Evolutionary conservation across 1,284 basidiomycete species (phyloP), one percentile per base, ranked within the genome.

Genomic region (Puccinia coronata): DNA sequence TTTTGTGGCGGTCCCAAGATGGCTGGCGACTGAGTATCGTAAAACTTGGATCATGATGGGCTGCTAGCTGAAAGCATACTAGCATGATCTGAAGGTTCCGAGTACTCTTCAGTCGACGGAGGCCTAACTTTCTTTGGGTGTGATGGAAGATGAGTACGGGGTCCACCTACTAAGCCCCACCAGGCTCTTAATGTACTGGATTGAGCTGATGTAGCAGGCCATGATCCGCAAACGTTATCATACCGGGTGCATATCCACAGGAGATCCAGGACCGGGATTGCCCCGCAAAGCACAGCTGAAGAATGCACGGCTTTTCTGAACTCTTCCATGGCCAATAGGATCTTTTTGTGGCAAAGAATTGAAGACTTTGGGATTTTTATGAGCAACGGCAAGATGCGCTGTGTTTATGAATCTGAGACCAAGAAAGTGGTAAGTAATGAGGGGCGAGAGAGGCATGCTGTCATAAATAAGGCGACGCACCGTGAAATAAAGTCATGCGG

Each of bases 201-300:
- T 57, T 14, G 77, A 71, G 25, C 51, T 41, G 20, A 79, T 70
- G 28, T 65, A 57, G 11, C 16, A 51, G 3, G n/a, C 25, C 18
- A 77, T 57, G 16, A 79, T 43, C 36, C 28, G 39, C 16, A 79
- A 41, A 79, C 65, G 28, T 71, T 79, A 18, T 49, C 36, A 31
- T 65, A 79, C 41, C 77, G 63, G 47, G 47, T 57, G 36, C 77
- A 79, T 34, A 79, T 70, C 77, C 77, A 79, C n/a, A 79, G 53
- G 25, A 47, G 43, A 43, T 79, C 77, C 8, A 79, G 25, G 31
- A 51, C 31, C 18, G 77, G 77, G 18, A 79, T 79, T 43, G 71
- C 77, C 14, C 18, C 43, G 1, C 67, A 67, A 39, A 20, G n/a
- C 23, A 79, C 53, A 25, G 51, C 39, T 11, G 77, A 59, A 20